A percentile compares a stretch with the other conserved stretches of the same genome.
Conservation (phyloP, 495 filamentous ascomycete species). For the Aspergillus carlsbadensis region DNA sequence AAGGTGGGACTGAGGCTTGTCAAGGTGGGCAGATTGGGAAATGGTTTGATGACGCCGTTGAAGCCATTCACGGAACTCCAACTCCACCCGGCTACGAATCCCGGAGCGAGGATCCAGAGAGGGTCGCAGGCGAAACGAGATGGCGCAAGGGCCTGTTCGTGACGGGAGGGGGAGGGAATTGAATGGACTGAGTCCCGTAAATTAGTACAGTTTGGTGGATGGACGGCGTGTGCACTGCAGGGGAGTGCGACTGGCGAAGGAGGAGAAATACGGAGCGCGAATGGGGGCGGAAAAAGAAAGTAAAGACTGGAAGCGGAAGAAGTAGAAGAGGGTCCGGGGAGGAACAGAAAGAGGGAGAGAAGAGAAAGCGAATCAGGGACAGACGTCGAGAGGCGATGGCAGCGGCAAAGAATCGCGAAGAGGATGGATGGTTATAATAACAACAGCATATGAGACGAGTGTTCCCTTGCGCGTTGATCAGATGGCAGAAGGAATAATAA, state of each 20-base stretch:
- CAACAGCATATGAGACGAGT: background rate
- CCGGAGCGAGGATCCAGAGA: slow-evolving; percentile 5
- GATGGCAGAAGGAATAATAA: slow-evolving; percentile 14
- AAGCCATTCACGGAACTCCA: slow-evolving; percentile 16
- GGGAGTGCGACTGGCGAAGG: background rate
- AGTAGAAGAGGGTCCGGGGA: slow-evolving; percentile 2
- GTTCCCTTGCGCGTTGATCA: too few relatives aligned
- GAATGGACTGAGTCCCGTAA: background rate
- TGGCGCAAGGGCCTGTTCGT: background rate
- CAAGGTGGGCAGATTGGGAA: slow-evolving; percentile 10
- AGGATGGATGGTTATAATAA: slow-evolving; percentile 1
- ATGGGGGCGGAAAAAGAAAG: background rate
- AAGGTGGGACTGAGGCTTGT: slow-evolving; percentile 11
- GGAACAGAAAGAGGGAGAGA: slow-evolving; percentile 5
- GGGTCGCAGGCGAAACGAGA: slow-evolving; percentile 1
- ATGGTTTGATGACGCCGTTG: slow-evolving; percentile 12
- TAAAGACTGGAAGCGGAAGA: slow-evolving; percentile 23
- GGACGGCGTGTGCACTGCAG: background rate
- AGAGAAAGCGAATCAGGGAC: slow-evolving; percentile 1
- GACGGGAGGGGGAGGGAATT: background rate
- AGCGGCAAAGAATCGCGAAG: background rate
- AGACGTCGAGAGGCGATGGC: background rate
- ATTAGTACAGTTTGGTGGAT: background rate
- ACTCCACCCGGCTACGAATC: slow-evolving; percentile 11
- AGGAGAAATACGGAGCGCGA: background rate